A percentile compares a stretch with the other conserved stretches of the same genome.
Conservation (phyloP, 441 rosid species). For the Corymbia calophylla region DNA sequence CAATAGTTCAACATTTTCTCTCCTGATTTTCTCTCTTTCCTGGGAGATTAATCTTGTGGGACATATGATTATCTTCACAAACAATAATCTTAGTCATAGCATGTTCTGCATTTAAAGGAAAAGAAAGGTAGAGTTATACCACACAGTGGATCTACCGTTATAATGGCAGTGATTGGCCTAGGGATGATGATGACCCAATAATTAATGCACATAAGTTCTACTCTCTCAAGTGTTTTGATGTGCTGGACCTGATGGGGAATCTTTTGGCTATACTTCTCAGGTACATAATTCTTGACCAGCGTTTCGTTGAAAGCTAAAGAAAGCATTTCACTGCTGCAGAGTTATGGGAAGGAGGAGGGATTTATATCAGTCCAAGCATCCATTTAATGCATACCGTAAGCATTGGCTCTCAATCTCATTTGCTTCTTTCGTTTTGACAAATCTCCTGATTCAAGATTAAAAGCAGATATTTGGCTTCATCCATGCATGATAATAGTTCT, state of each 20-base stretch:
- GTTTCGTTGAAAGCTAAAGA: background rate
- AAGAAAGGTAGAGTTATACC: background rate
- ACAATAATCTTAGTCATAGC: background rate
- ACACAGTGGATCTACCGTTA: background rate
- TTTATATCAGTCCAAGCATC: constrained; percentile 48
- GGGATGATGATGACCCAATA: background rate
- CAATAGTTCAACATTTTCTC: background rate
- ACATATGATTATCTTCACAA: background rate
- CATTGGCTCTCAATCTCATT: background rate
- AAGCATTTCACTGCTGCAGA: background rate
- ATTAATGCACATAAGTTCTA: background rate
- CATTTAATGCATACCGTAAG: constrained; percentile 55
- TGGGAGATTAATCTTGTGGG: background rate
- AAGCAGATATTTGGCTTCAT: background rate
- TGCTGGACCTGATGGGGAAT: background rate
- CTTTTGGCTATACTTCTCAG: background rate
- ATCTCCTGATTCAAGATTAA: background rate
- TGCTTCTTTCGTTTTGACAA: background rate
- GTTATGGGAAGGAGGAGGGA: constrained; percentile 42
- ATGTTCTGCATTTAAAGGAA: background rate
- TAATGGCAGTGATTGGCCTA: background rate
- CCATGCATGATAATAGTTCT: background rate
- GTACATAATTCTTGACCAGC: background rate
- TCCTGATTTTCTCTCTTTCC: background rate
- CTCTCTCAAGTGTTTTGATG: background rate